A percentile compares a stretch with the other conserved stretches of the same genome.
These are phyloP conservation scores for Ceratobasidium sp. DNA, from an alignment of 1,284 basidiomycete genomes.

Conservation along the genomic window DNA sequence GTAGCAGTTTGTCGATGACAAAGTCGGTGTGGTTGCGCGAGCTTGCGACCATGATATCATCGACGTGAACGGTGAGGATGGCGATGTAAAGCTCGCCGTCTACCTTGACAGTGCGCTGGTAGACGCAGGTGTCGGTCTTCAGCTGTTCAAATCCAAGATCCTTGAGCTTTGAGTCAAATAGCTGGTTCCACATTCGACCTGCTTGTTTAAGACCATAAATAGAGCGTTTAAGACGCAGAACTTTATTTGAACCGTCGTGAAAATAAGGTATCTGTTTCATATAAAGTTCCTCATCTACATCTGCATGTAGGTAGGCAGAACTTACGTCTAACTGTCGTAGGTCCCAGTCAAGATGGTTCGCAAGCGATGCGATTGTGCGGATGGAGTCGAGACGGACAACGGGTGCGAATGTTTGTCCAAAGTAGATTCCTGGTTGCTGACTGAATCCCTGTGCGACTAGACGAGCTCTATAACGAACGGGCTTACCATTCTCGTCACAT, in stretches of 20 bases:
- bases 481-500: conserved; percentile 2
- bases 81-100: neutral
- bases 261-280: neutral
- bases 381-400: conserved; percentile 46
- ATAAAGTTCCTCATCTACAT: neutral
- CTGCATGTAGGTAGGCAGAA: conserved; percentile 34
- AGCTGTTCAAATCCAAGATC: neutral
- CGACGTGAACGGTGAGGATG: conserved; percentile 23
- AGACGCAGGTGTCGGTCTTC: conserved; percentile 7
- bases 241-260: neutral
- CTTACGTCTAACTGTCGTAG: conserved; percentile 43
- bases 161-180: conserved; percentile 9
- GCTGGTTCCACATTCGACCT: conserved; percentile 19
- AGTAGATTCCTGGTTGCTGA: conserved; percentile 51
- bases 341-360: conserved; percentile 41
- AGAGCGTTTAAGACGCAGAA: neutral
- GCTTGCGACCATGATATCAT: conserved; percentile 7
- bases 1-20: neutral
- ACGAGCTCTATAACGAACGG: conserved; percentile 1
- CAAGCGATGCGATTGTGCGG: conserved; percentile 44
- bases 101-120: conserved; percentile 12
- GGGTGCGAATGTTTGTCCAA: conserved; percentile 50
- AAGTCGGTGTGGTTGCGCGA: neutral
- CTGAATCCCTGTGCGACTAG: conserved; percentile 37
- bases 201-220: conserved; percentile 31